Evolutionary conservation across 306 rosid species (phyloP), one percentile per base, ranked within the genome.

Genomic region (Astragalus membranaceus): DNA sequence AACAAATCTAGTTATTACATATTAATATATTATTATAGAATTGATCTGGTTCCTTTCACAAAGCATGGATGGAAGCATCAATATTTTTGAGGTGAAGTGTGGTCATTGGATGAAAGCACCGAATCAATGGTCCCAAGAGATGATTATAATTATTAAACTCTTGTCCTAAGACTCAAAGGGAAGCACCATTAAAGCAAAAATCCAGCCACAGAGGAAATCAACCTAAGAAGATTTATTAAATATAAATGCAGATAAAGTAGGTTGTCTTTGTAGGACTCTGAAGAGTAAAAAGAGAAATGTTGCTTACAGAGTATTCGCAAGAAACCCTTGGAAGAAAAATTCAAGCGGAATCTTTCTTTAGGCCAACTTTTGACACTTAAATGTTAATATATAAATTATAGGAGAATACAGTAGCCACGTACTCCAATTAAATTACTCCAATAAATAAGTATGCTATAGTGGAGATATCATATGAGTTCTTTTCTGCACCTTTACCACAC

Each of bases 271-370:
- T 59, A 42, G 49, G 29, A 13, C 10, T 54, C 16, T 12, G 32
- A 20, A 46, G 50, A 51, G 37, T 43, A 60, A 64, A 33, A 39
- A 55, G 62, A 39, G 13, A 33, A 15, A 5, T 15, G 23, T 33
- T 44, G 44, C 14, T 39, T 35, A 23, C 26, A 29, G 64, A 43
- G 46, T 29, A 75, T 73, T 71, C 7, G 4, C 70, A 69, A 39
- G 72, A 75, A 50, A 48, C 77, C 71, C 11, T 9, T 26, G 20
- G 2, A 15, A 17, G 17, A 46, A 17, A 80, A 33, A 10, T 30
- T 58, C 54, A 83, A 75, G 83, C 65, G 81, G 84, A 72, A 35
- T 69, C 39, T 76, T 20, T 67, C 35, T 48, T 53, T 69, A 13
- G 6, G 9, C 64, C 6, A 51, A 17, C 70, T 29, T 64, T 73